Evolutionary conservation across 768 basidiomycete species (phyloP), one percentile per base, ranked within the genome.

Genomic region (Suillus bovinus): DNA sequence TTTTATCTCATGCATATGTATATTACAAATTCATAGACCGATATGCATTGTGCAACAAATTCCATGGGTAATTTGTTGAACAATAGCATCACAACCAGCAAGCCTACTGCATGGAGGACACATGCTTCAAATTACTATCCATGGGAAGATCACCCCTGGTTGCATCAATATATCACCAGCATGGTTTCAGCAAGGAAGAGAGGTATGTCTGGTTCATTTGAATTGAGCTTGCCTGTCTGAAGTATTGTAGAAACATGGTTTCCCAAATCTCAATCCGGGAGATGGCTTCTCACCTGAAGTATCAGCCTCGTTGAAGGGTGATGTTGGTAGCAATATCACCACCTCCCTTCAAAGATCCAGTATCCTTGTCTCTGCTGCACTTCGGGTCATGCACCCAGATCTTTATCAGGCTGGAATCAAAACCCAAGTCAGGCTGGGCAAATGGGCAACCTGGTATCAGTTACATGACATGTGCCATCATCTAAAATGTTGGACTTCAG

Each of bases 151-250:
- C 47, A 49, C 27, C 0, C 14, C 47, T 2, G 16, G 47, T 49
- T 49, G 47, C 8, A 49, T 49, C 47, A 49, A 49, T 17, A 49
- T 49, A 49, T 49, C 27, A 1, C 47, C 47, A 3, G 27, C 47
- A 29, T 49, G 47, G 47, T 49, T 49, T 49, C 27, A 49, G 47
- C 27, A 49, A 49, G 47, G 47, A 16, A 29, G 47, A 49, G 47
- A 49, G 47, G 47, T 49, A 49, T 9, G 47, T 14, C 27, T 8
- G 14, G 47, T 29, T 14, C 22, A 27, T 16, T 5, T 27, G 5
- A 3, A 47, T 14, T 27, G 14, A 16, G 6, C 13, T 27, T 24
- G 22, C 13, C 14, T 5, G 22, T 13, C 14, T 27, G 5, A 27
- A 47, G 13, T 16, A 27, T 47, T 27, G 24, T 16, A 47, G 46